phyloP scores from a whole-genome alignment of 108 stramenopile species.

The Epithemia pelagica region DNA sequence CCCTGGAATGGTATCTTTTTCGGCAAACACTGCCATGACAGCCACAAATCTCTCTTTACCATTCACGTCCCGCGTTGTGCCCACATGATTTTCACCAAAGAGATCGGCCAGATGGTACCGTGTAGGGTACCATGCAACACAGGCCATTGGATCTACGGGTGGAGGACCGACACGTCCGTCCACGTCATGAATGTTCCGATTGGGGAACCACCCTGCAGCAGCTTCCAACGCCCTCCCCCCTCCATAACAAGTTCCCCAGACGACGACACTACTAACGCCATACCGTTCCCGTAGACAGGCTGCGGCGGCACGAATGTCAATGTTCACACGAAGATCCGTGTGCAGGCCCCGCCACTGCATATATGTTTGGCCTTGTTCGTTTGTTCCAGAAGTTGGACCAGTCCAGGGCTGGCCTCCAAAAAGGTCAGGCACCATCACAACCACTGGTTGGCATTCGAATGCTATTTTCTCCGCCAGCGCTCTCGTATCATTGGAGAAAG shows the following conservation, averaged over 20 bases:
- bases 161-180: conserved; percentile 51
- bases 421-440: conserved; percentile 78
- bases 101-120: conserved; percentile 56
- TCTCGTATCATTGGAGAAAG: conserved; percentile 61
- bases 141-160: conserved; percentile 65
- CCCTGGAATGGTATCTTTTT: conserved; percentile 55
- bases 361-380: conserved; percentile 54
- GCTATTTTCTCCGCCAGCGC: conserved; percentile 82
- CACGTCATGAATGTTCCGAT: conserved; percentile 52
- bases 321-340: conserved; percentile 59
- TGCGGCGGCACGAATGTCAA: conserved; percentile 83
- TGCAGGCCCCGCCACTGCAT: conserved; percentile 71
- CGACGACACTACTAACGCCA: conserved; percentile 60
- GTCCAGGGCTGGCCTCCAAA: conserved; percentile 75
- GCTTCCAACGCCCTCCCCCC: conserved; percentile 80
- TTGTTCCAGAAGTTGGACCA: conserved; percentile 35
- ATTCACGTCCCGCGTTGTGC: conserved; percentile 1
- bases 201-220: conserved; percentile 59
- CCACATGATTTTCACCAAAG: conserved; percentile 40
- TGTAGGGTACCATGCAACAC: conserved; percentile 83
- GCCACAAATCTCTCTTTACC: conserved; percentile 35
- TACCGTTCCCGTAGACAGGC: conserved; percentile 67
- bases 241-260: conserved; percentile 83
- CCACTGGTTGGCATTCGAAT: conserved; percentile 87
- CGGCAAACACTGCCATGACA: conserved; percentile 77